A percentile compares a stretch with the other conserved stretches of the same genome.
Conservation (phyloP, 768 basidiomycete species). For the Tricholoma matsutake region DNA sequence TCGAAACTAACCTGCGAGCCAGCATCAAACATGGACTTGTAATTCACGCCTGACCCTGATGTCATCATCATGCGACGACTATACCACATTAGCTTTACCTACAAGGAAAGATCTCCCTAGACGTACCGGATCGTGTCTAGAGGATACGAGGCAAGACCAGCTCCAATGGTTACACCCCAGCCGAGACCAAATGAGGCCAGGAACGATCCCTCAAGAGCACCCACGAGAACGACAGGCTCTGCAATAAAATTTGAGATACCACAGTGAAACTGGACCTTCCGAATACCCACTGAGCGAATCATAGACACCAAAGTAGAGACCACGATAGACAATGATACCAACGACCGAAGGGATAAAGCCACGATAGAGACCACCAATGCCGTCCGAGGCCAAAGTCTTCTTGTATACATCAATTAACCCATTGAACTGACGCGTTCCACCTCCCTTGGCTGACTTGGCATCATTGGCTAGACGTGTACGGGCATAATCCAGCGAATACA, state of each 20-base stretch:
- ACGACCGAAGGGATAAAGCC: conserved; percentile 99
- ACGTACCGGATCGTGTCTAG: conserved; percentile 85
- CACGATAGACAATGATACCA: conserved; percentile 99
- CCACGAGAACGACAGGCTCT: conserved; percentile 98
- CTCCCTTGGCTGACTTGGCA: conserved; percentile 92
- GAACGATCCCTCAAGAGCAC: conserved; percentile 94
- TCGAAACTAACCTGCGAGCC: conserved; percentile 46
- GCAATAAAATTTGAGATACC: conserved; percentile 16
- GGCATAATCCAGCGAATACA: conserved; percentile 99
- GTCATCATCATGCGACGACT: conserved; percentile 99
- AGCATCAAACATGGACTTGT: conserved; percentile 99
- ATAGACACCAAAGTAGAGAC: conserved; percentile 98
- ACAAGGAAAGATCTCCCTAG: not conserved
- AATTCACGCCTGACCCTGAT: conserved; percentile 91
- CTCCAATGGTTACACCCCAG: conserved; percentile 99
- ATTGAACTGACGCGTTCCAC: conserved; percentile 95
- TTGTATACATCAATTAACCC: conserved; percentile 96
- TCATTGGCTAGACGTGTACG: conserved; percentile 99
- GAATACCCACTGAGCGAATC: conserved; percentile 78
- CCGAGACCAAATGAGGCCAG: conserved; percentile 95
- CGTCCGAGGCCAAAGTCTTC: conserved; percentile 97
- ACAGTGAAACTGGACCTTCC: not conserved
- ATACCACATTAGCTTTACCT: conserved; percentile 17
- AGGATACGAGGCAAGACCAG: conserved; percentile 97
- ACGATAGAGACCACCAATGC: conserved; percentile 99